Percentiles rank a stretch among this genome's conserved stretches.
Evolutionary conservation across 176 grass and related monocot species (phyloP).

Genomic region (Typha latifolia): DNA sequence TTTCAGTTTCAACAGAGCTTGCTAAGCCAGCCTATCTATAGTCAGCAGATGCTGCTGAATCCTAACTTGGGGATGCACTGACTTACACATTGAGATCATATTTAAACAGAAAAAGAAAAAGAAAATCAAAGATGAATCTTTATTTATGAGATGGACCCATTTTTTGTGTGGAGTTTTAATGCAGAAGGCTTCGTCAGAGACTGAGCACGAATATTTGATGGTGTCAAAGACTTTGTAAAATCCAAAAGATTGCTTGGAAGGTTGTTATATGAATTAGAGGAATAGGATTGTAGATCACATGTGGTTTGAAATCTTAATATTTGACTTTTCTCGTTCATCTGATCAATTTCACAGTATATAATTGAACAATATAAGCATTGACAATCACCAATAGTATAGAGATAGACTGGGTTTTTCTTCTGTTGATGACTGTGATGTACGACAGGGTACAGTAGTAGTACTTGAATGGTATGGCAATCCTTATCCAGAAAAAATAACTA

Average conservation of each 20-base stretch:
- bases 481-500: background rate
- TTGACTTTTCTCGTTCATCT: too few relatives aligned
- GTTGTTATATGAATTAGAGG: too few relatives aligned
- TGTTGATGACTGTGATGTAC: background rate
- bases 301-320: too few relatives aligned
- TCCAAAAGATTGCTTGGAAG: too few relatives aligned
- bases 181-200: too few relatives aligned
- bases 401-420: background rate
- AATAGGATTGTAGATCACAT: too few relatives aligned
- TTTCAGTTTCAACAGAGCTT: slow-evolving; percentile 17
- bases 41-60: slow-evolving; percentile 51
- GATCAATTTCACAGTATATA: too few relatives aligned
- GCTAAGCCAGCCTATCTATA: slow-evolving; percentile 20
- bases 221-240: too few relatives aligned
- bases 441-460: background rate
- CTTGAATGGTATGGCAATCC: background rate
- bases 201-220: too few relatives aligned
- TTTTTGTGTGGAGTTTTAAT: background rate
- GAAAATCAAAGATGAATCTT: background rate
- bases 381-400: background rate
- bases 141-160: background rate
- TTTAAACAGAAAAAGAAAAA: background rate
- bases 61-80: slow-evolving; percentile 47
- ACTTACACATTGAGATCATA: background rate
- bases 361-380: too few relatives aligned